A percentile compares a stretch with the other conserved stretches of the same genome.
Conservation (phyloP, 208 protist genomes). For the Wallacemonas sp. region DNA sequence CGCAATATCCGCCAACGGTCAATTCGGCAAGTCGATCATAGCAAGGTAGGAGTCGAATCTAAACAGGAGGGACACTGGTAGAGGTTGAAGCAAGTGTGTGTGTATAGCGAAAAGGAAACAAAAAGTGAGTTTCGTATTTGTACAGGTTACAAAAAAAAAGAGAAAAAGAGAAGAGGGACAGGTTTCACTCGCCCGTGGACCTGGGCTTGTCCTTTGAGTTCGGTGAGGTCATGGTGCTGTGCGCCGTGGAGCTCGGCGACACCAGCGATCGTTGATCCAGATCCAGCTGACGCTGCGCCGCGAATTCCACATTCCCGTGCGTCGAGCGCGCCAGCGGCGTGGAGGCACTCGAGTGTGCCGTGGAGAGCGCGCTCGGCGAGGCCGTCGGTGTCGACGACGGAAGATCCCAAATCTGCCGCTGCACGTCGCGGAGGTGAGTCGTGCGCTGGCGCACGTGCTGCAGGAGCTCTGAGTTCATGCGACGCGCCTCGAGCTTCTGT, state of each 20-base stretch:
- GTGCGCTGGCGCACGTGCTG: constrained; percentile 60
- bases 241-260: background rate
- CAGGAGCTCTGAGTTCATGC: constrained; percentile 59
- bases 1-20: too few species aligned
- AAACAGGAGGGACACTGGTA: too few species aligned
- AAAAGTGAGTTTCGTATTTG: background rate
- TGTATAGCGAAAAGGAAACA: constrained; percentile 23
- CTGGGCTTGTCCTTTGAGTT: background rate
- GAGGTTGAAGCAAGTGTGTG: too few species aligned
- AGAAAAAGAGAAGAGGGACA: constrained; percentile 12
- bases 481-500: constrained; percentile 48
- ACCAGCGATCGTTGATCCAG: constrained; percentile 2
- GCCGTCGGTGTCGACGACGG: constrained; percentile 11
- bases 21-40: too few species aligned
- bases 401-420: constrained; percentile 38
- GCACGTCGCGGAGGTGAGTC: constrained; percentile 55
- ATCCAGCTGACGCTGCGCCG: constrained; percentile 1
- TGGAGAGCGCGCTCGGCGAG: constrained; percentile 11
- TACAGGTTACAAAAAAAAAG: constrained; percentile 6
- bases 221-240: constrained; percentile 1
- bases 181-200: background rate
- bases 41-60: too few species aligned
- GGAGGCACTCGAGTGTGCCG: constrained; percentile 3
- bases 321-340: constrained; percentile 5
- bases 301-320: background rate